Conservation (phyloP, 176 grass and related monocot genomes). For the Hordeum marinum region DNA sequence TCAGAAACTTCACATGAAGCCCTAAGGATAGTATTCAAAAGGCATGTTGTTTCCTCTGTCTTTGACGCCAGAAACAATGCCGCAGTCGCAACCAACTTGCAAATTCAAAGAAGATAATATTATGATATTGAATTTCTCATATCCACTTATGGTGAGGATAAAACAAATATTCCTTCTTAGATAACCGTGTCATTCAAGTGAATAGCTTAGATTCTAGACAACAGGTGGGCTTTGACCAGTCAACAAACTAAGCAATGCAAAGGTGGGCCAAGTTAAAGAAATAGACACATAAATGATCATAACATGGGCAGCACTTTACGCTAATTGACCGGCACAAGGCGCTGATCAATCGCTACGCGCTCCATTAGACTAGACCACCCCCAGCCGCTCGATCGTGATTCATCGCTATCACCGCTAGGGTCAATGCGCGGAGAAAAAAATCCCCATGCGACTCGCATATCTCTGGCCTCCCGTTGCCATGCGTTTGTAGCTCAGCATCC, state of each 20-base stretch:
- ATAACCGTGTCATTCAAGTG: background rate
- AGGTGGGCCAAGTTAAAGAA: background rate
- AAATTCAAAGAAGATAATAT: conserved; percentile 21
- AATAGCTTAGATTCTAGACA: background rate
- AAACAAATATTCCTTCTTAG: background rate
- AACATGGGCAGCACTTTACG: background rate
- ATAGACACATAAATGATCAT: background rate
- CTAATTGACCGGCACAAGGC: too few species aligned
- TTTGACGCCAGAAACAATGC: conserved; percentile 76
- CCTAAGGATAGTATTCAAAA: conserved; percentile 73
- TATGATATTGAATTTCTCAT: background rate
- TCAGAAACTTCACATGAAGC: conserved; percentile 77
- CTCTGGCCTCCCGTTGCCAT: too few species aligned
- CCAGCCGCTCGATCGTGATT: too few species aligned
- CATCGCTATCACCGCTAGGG: too few species aligned
- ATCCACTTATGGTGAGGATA: background rate
- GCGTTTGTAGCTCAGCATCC: too few species aligned
- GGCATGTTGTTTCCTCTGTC: conserved; percentile 73
- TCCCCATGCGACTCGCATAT: too few species aligned
- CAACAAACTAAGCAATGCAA: background rate
- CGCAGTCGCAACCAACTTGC: conserved; percentile 80
- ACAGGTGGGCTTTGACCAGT: background rate
- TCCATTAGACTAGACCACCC: too few species aligned
- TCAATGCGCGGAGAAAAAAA: too few species aligned
- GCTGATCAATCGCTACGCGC: too few species aligned